Evolutionary conservation across 192 early-diverging fungal species (phyloP), one percentile per base, ranked within the genome.

Genomic region (Mortierella alpina): DNA sequence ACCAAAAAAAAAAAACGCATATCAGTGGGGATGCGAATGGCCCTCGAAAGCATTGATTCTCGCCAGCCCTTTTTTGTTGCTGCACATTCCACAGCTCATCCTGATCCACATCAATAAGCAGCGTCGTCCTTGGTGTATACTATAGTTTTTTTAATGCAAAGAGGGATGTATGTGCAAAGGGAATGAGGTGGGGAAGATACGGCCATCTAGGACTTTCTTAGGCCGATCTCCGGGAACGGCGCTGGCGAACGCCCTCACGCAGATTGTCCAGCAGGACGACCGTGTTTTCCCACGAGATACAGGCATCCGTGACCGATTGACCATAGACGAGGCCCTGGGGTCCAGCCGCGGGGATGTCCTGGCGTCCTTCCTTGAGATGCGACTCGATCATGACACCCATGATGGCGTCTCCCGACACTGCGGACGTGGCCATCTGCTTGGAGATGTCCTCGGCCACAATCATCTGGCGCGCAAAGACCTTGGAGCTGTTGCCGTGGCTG

Each of bases 331-430:
- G 88, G 56, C 85, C 84, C 62, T 91, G 86, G 22, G 91, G 87
- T 45, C 95, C 96, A 55, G 91, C 88, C 11, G 70, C 76, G 44
- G 95, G 92, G 72, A 95, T 93, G 78, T 86, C 90, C 86, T 93
- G 92, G 67, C 84, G 86, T 54, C 96, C 98, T 86, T 98, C 96
- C 41, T 91, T 89, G 55, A 99, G 79, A 69, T 98, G 92, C 60
- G 90, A 92, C 84, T 98, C 97, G 66, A 99, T 94, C 98, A 99
- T 98, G 44, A 99, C 95, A 59, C 97, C 96, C 58, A 93, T 83
- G 76, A 99, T 95, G 63, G 87, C 83, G 79, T 90, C 90, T 47
- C 94, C 92, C 17, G 90, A 87, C 17, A 88, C 76, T 17, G 84
- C 75, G 40, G 90, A 90, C 18, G 85, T 73, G 51, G 86, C 86